Percentiles rank a stretch among this genome's conserved stretches.
Conservation (phyloP, 495 filamentous ascomycete genomes). For the Hypoxylon cercidicola region DNA sequence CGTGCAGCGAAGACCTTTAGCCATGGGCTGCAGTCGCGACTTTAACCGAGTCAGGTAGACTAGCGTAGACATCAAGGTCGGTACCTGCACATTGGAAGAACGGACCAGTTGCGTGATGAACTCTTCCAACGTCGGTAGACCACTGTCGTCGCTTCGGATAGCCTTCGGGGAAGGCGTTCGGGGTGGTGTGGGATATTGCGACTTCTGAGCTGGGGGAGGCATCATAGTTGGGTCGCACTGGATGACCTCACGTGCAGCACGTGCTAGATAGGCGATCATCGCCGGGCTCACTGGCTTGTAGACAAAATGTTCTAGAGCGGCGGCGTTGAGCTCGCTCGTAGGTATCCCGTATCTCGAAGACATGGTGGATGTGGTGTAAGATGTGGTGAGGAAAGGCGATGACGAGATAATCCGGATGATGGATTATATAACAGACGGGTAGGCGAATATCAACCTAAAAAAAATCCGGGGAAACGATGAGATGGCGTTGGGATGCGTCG, state of each 20-base stretch:
- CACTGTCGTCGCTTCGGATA: conserved; percentile 51
- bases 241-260: conserved; percentile 87
- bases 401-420: conserved; percentile 18
- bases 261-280: conserved; percentile 88
- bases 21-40: conserved; percentile 86
- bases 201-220: conserved; percentile 45
- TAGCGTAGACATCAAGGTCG: conserved; percentile 94
- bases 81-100: conserved; percentile 94
- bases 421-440: conserved; percentile 24
- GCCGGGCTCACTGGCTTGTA: conserved; percentile 79
- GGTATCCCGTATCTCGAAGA: conserved; percentile 50
- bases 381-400: conserved; percentile 17
- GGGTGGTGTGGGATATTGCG: conserved; percentile 75
- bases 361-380: conserved; percentile 46
- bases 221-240: conserved; percentile 77
- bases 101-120: conserved; percentile 93
- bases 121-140: conserved; percentile 80
- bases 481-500: conserved; percentile 17
- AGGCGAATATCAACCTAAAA: conserved; percentile 15
- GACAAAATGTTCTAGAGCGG: conserved; percentile 90
- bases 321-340: conserved; percentile 70
- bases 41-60: conserved; percentile 91
- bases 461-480: conserved; percentile 37
- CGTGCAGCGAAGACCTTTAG: conserved; percentile 97
- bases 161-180: conserved; percentile 70